Base-by-base conservation (phyloP, 768 basidiomycete species). In the Rhizopogon vinicolor region DNA sequence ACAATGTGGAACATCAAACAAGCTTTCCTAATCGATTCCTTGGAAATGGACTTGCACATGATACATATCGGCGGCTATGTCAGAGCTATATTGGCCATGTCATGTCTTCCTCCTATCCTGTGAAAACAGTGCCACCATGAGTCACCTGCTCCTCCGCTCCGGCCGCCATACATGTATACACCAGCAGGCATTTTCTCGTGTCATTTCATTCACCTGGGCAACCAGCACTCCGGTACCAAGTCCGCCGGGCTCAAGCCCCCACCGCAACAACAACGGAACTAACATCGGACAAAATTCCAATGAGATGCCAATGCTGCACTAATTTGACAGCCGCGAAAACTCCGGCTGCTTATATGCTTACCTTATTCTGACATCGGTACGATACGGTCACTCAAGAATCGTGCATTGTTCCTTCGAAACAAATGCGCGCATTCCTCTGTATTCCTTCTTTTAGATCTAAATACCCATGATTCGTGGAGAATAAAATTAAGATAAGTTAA, bases 391-490 rank as follows among this genome's bases (percentile, higher is more conserved):
- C 51, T 49, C n/a, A 33, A 51, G 46, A 53, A 53, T 50, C 31
- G 14, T 9, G 16, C 28, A 19, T 33, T 25, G 5, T 50, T 49
- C 51, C 51, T 50, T 52, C 45, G 41, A 29, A 46, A 48, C 48
- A 19, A 46, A 16, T 22, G 28, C 29, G 29, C 19, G 35, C 6
- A 31, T 46, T 25, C 25, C 25, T 25, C 25, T 25, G 25, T 25
- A 25, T 25, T 51, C 44, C 52, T 49, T 51, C 31, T 48, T 53
- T 53, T 51, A 13, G 52, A 25, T 35, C 5, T 22, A 50, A 53
- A 53, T 51, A 51, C 53, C 4, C 51, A 55, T 55, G 54, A 54
- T 51, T 54, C 53, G 39, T 54, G 53, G 50, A 52, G 54, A 53
- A 51, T 29, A 37, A 45, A n/a, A 37, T 49, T 49, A 49, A 49